Evolutionary conservation across 306 rosid genomes (phyloP), one percentile per base, ranked within the genome.

Genomic region (Citrullus mucosospermus): DNA sequence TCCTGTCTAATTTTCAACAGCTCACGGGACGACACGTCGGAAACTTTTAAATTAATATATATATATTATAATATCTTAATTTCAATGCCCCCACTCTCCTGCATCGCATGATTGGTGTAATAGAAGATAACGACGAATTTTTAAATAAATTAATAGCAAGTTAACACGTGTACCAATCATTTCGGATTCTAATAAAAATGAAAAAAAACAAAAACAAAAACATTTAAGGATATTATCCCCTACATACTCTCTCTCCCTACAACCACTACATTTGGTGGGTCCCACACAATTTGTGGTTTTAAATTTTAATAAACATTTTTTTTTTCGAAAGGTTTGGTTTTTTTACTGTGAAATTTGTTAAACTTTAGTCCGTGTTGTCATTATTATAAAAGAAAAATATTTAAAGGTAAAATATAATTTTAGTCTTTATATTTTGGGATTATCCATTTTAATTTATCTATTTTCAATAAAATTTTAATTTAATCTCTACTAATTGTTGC

Each of bases 111-210:
- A 72, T 72, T 72, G 77, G 77, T 12, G 59, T 50, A 72, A 46
- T 48, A 28, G 39, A 32, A 79, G 83, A 80, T 56, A 82, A 60
- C 77, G 84, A 79, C 85, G 86, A 85, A 78, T 72, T 78, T 78
- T 72, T 78, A 63, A 83, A 67, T 18, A 1, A 30, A 6, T 20
- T 14, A 38, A 22, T 18, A 3, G 1, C 4, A 4, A 38, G 0
- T 1, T 39, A 46, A 83, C 88, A 82, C 90, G 92, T 86, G 88
- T 81, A 68, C 88, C 88, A 81, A 86, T 60, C 59, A 32, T 28
- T 58, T 59, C 76, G 13, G 22, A 20, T 13, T 59, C 25, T 5
- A 11, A 10, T 12, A 28, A 60, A 43, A 34, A 14, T 16, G 25
- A 11, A 8, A 71, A 46, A 69, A 44, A 0, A 53, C 0, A 53